Percentiles rank a stretch among this genome's conserved stretches.
These are phyloP conservation scores for Arthrobotrys iridis DNA, from an alignment of 2,329 filamentous ascomycete species.

Conservation along the genomic window DNA sequence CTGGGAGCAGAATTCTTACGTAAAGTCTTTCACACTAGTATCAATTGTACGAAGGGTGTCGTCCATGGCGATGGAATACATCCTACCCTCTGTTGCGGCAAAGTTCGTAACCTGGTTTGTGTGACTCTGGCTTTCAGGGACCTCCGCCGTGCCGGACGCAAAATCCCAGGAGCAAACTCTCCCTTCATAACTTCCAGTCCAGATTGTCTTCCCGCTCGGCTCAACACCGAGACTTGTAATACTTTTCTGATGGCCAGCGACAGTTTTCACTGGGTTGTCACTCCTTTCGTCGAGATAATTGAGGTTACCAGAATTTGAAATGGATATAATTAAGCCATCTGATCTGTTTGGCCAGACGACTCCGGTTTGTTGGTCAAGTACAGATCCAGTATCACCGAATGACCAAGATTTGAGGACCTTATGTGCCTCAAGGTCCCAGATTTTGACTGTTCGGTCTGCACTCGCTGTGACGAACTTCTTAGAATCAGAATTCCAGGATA, in stretches of 20 bases:
- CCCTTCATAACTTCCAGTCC: constrained; percentile 93
- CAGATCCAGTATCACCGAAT: constrained; percentile 79
- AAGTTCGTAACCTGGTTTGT: constrained; percentile 87
- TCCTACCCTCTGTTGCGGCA: constrained; percentile 68
- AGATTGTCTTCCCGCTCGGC: constrained; percentile 72
- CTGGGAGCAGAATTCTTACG: constrained; percentile 27
- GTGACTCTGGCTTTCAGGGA: constrained; percentile 81
- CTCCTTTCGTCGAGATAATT: constrained; percentile 84
- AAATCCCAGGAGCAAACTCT: constrained; percentile 86
- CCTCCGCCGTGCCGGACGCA: constrained; percentile 72
- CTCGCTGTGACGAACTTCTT: constrained; percentile 88
- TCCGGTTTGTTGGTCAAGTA: constrained; percentile 90
- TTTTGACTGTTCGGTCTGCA: constrained; percentile 90
- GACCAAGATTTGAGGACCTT: constrained; percentile 83
- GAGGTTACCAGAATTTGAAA: constrained; percentile 87
- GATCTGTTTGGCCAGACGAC: constrained; percentile 86
- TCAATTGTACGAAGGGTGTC: constrained; percentile 86
- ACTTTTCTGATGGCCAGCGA: constrained; percentile 90
- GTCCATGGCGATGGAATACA: constrained; percentile 94
- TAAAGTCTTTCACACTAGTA: constrained; percentile 52
- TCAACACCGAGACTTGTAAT: constrained; percentile 78
- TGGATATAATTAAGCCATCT: constrained; percentile 87
- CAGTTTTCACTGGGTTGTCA: constrained; percentile 73
- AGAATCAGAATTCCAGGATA: constrained; percentile 89
- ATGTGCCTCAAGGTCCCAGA: constrained; percentile 88